Percentiles rank a stretch among this genome's conserved stretches.
Conservation (phyloP, 1,284 basidiomycete genomes). For the Boletus mariae region DNA sequence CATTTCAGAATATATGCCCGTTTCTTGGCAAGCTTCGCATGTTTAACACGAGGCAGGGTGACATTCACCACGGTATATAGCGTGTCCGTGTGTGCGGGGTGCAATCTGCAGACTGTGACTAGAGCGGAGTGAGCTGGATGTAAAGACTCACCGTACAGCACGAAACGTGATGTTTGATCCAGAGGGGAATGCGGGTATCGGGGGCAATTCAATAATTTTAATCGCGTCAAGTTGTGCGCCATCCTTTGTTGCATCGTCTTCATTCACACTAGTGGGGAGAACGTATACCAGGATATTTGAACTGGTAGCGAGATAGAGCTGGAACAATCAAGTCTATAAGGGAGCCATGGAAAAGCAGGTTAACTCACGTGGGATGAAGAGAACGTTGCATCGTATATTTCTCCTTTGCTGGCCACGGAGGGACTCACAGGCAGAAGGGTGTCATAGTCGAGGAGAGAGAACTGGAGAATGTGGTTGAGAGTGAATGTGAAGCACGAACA, state of each 20-base stretch:
- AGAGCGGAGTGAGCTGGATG: conserved; percentile 1
- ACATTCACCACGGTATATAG: conserved; percentile 80
- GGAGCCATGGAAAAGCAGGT: neutral
- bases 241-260: conserved; percentile 35
- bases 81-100: conserved; percentile 50
- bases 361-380: conserved; percentile 48
- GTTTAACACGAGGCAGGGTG: conserved; percentile 49
- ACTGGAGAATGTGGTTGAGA: conserved; percentile 39
- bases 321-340: conserved; percentile 6
- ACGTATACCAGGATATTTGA: conserved; percentile 59
- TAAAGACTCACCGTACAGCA: conserved; percentile 54
- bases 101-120: conserved; percentile 46
- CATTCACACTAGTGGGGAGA: conserved; percentile 32
- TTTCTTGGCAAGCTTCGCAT: conserved; percentile 51
- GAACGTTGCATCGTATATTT: conserved; percentile 73
- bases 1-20: conserved; percentile 64
- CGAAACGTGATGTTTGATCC: conserved; percentile 61
- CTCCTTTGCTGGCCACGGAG: conserved; percentile 54
- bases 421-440: conserved; percentile 49
- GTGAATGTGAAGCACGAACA: neutral
- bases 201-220: conserved; percentile 53
- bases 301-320: conserved; percentile 68
- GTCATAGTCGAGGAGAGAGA: conserved; percentile 68
- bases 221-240: conserved; percentile 39
- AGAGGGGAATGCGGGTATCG: conserved; percentile 42